Evolutionary conservation across 164 flowering plant genomes (phyloP).

Genomic region (Magnolia sinica): DNA sequence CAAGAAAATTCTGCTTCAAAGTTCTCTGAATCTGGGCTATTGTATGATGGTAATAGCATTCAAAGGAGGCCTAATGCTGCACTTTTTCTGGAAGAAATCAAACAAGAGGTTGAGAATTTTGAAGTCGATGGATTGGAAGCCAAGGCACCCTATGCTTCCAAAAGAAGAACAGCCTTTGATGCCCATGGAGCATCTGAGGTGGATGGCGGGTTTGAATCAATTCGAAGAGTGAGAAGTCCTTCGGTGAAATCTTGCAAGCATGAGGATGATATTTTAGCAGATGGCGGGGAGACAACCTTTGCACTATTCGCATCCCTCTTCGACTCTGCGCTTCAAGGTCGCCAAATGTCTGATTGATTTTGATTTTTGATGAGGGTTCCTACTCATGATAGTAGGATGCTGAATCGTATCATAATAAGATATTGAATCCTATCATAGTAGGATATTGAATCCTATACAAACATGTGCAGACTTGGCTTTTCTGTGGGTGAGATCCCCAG

Average conservation of each 20-base stretch:
- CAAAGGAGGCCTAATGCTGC: slow-evolving; percentile 74
- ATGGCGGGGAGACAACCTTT: slow-evolving; percentile 66
- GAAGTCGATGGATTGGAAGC: slow-evolving; percentile 40
- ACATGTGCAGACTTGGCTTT: too few species aligned
- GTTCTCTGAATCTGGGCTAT: slow-evolving; percentile 36
- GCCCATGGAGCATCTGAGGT: slow-evolving; percentile 27
- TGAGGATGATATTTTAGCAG: slow-evolving; percentile 51
- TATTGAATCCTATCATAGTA: too few species aligned
- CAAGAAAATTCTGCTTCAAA: slow-evolving; percentile 46
- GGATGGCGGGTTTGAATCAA: slow-evolving; percentile 36
- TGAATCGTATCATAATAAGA: background rate
- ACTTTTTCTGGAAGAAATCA: slow-evolving; percentile 78
- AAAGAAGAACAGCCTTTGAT: slow-evolving; percentile 45
- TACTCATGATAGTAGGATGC: background rate
- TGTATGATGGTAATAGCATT: slow-evolving; percentile 47
- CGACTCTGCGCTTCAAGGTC: slow-evolving; percentile 89
- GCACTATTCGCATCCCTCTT: slow-evolving; percentile 71
- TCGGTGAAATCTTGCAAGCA: slow-evolving; percentile 56
- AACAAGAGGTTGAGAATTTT: slow-evolving; percentile 61
- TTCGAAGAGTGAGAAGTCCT: slow-evolving; percentile 34
- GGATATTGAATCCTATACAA: too few species aligned
- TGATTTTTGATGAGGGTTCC: background rate
- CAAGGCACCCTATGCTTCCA: slow-evolving; percentile 33
- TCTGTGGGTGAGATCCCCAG: too few species aligned
- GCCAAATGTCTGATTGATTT: background rate